Conservation (phyloP, 2,329 filamentous ascomycete genomes). For the Sporothrix mexicana region DNA sequence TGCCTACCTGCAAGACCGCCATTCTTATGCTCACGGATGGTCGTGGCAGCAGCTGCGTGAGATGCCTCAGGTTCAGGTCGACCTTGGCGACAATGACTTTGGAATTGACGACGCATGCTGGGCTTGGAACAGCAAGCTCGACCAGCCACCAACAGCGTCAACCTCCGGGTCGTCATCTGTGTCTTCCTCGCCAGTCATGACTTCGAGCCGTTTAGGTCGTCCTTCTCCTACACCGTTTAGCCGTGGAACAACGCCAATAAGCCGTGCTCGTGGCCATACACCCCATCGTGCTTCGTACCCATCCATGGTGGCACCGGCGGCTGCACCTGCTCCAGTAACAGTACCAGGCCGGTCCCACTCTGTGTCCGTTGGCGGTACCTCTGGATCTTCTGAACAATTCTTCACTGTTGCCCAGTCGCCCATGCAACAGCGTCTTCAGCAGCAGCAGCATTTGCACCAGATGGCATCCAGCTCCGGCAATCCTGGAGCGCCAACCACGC, state of each 20-base stretch:
- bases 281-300: constrained; percentile 17
- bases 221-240: constrained; percentile 31
- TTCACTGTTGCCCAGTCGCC: constrained; percentile 48
- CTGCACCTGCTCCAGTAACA: not conserved
- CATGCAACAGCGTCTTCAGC: constrained; percentile 40
- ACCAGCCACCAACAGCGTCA: constrained; percentile 58
- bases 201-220: constrained; percentile 3
- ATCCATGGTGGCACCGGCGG: constrained; percentile 43
- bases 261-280: not conserved
- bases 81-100: not conserved
- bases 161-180: constrained; percentile 40
- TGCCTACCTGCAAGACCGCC: constrained; percentile 71
- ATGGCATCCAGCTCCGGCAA: constrained; percentile 34
- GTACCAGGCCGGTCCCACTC: constrained; percentile 24
- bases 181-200: constrained; percentile 38
- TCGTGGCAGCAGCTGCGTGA: constrained; percentile 73
- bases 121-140: constrained; percentile 69
- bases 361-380: constrained; percentile 13
- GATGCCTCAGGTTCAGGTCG: constrained; percentile 45
- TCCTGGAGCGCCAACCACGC: not conserved
- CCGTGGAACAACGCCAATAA: constrained; percentile 24
- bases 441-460: constrained; percentile 33
- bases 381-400: constrained; percentile 49
- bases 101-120: constrained; percentile 64
- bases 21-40: constrained; percentile 63